A percentile compares a stretch with the other conserved stretches of the same genome.
Evolutionary conservation across 2,329 filamentous ascomycete species (phyloP).

Genomic region (Colletotrichum sp.): DNA sequence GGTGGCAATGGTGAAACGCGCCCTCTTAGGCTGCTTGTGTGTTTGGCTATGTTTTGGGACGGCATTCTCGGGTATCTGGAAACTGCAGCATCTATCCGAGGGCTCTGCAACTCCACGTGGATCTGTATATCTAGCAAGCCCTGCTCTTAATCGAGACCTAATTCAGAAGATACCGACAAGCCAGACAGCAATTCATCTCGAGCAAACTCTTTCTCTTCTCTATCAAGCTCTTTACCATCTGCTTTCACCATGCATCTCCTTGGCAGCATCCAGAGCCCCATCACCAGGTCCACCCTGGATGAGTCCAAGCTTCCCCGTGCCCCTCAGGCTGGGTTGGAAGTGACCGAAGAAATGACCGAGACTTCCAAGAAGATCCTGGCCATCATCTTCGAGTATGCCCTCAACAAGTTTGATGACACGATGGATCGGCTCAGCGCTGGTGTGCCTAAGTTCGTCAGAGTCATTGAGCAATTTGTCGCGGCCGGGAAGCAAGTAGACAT

Average conservation of each 20-base stretch:
- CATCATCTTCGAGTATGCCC: background rate
- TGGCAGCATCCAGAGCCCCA: background rate
- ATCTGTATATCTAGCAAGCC: background rate
- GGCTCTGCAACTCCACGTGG: background rate
- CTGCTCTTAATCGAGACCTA: background rate
- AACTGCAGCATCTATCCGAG: background rate
- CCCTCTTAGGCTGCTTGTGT: background rate
- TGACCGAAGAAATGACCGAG: background rate
- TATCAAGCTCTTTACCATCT: background rate
- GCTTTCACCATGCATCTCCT: background rate
- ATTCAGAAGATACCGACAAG: background rate
- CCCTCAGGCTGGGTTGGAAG: background rate
- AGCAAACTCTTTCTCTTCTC: accelerated
- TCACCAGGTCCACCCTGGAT: background rate
- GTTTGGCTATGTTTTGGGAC: background rate
- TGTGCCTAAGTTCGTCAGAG: background rate
- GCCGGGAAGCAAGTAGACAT: background rate
- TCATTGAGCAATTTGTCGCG: background rate
- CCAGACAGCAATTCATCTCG: accelerated
- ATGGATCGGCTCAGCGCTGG: background rate
- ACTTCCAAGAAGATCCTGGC: background rate
- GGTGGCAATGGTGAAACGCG: background rate
- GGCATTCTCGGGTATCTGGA: background rate
- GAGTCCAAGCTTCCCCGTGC: background rate
- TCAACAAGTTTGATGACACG: background rate